Evolutionary conservation across 768 basidiomycete species (phyloP).

Genomic region (Termitomyces sp.): DNA sequence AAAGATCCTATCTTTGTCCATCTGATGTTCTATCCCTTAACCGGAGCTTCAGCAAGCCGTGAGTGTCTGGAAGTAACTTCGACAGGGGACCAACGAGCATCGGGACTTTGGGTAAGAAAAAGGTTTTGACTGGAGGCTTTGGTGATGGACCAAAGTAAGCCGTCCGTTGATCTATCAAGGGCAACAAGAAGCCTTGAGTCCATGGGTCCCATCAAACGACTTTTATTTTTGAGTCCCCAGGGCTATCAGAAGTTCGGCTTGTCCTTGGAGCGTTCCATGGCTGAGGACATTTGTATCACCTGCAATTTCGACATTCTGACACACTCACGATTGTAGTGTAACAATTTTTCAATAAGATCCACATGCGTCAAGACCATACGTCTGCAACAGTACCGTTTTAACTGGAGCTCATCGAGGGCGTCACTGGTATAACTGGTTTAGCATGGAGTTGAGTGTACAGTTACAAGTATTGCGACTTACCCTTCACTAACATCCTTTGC

Average conservation of each 20-base stretch:
- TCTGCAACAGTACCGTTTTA: constrained; percentile 94
- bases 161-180: background rate
- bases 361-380: constrained; percentile 98
- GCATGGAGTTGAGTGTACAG: background rate
- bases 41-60: background rate
- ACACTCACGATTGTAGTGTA: constrained; percentile 89
- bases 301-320: background rate
- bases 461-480: constrained; percentile 38
- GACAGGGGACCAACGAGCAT: too few species aligned
- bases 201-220: background rate
- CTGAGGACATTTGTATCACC: constrained; percentile 16
- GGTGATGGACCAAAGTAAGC: background rate
- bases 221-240: background rate
- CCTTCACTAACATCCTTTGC: constrained; percentile 83
- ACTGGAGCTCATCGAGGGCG: constrained; percentile 81
- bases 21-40: background rate
- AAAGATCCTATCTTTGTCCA: background rate
- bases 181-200: background rate
- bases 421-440: constrained; percentile 47
- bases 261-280: constrained; percentile 47
- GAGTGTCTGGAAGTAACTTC: background rate
- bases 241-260: constrained; percentile 22
- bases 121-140: background rate
- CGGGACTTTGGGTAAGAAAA: too few species aligned
- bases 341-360: constrained; percentile 93